These are phyloP conservation scores for Deinandra increscens DNA, from an alignment of 129 eudicot genomes.

Conservation along the genomic window DNA sequence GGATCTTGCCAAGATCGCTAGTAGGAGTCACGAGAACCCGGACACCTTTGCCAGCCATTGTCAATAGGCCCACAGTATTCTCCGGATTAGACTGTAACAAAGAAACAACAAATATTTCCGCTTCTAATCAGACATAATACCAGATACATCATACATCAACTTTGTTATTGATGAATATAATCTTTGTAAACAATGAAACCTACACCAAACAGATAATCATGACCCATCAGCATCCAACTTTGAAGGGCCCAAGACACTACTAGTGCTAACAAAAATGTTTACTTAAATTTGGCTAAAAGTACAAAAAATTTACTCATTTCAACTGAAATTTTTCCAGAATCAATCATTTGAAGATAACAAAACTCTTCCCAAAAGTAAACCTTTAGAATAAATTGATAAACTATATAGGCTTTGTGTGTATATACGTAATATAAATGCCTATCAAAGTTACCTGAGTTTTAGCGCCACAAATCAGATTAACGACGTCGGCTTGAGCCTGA, in stretches of 20 bases:
- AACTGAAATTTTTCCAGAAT: neutral
- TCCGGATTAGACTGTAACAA: slow-evolving; percentile 87
- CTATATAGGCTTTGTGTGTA: neutral
- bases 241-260: neutral
- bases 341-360: neutral
- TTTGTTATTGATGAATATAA: neutral
- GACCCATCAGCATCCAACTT: too few relatives aligned
- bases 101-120: slow-evolving; percentile 16
- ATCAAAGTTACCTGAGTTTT: slow-evolving; percentile 74
- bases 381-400: too few relatives aligned
- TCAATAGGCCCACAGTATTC: slow-evolving; percentile 93
- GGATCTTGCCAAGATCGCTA: slow-evolving; percentile 92
- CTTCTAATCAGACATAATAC: neutral
- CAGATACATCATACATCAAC: neutral
- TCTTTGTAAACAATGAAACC: neutral
- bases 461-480: slow-evolving; percentile 94
- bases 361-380: slow-evolving; percentile 6
- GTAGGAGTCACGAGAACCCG: slow-evolving; percentile 96
- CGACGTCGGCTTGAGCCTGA: slow-evolving; percentile 96
- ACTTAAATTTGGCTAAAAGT: neutral
- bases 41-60: slow-evolving; percentile 99
- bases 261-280: neutral
- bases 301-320: neutral
- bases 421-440: neutral
- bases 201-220: neutral